phyloP scores from a whole-genome alignment of 768 basidiomycete species.

The Boletellus ananas region DNA sequence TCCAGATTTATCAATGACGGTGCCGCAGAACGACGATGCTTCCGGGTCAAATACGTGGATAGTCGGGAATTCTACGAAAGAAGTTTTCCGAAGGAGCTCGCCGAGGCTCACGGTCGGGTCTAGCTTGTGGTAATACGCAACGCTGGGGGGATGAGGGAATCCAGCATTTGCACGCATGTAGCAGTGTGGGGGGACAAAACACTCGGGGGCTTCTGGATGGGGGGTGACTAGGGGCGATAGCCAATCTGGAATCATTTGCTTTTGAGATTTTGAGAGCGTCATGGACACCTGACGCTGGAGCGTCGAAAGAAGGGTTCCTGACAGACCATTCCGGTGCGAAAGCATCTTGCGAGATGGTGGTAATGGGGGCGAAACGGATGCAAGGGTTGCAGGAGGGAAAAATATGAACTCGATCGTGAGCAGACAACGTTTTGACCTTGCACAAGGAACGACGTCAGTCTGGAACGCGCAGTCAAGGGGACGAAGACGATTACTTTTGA shows the following conservation, averaged over 20 bases:
- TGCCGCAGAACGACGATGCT: conserved; percentile 51
- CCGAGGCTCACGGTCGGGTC: conserved; percentile 48
- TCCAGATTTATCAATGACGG: conserved; percentile 55
- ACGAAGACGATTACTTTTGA: conserved; percentile 53
- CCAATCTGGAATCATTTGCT: conserved; percentile 55
- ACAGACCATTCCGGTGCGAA: conserved; percentile 59
- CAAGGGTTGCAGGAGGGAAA: conserved; percentile 50
- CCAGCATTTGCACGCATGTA: conserved; percentile 49
- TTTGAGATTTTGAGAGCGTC: conserved; percentile 24
- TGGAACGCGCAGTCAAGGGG: conserved; percentile 7
- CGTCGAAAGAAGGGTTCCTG: conserved; percentile 45
- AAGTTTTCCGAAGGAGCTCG: conserved; percentile 49
- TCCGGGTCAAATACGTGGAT: conserved; percentile 68
- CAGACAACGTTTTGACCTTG: conserved; percentile 62
- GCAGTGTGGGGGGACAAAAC: conserved; percentile 55
- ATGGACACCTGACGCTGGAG: conserved; percentile 43
- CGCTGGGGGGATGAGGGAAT: conserved; percentile 22
- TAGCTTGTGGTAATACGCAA: conserved; percentile 51
- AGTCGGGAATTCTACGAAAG: conserved; percentile 82
- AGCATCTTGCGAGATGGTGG: conserved; percentile 48
- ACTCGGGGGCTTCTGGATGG: conserved; percentile 52
- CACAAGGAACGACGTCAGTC: conserved; percentile 12
- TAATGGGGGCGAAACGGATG: conserved; percentile 33
- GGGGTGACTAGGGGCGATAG: conserved; percentile 48
- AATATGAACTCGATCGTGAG: conserved; percentile 75